Base-by-base conservation (phyloP, 2,329 filamentous ascomycete genomes). In the Fusarium sp. region DNA sequence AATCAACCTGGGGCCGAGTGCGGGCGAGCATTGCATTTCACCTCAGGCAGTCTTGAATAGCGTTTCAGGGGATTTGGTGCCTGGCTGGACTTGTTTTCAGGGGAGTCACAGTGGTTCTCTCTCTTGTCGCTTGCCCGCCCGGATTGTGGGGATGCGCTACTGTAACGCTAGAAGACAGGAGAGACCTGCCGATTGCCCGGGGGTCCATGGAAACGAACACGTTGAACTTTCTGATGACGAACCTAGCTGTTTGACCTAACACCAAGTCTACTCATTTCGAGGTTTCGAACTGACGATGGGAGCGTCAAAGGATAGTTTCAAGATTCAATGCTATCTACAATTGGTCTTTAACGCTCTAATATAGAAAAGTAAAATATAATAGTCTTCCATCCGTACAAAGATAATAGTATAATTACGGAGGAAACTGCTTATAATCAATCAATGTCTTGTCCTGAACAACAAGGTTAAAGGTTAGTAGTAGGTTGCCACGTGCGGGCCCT, bases 401-500 rank as follows among this genome's bases (percentile, higher is more conserved):
- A 38, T 7, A 38, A 38, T 38, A 38, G 29, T 15, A 38, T 12
- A 38, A 38, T 12, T n/a, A 38, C 34, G 18, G 34, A 38, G 34
- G 34, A 38, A 38, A 3, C 22, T 38, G 22, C 38, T 29, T 53
- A 53, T n/a, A 22, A 43, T 41, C n/a, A 43, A 43, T 43, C 24
- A 53, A 29, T 40, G 20, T 20, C 49, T 11, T 34, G 53, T 45
- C 34, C 25, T 38, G 22, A 18, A 24, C 20, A 24, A n/a, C 52
- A 63, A 58, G 64, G 65, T 72, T 71, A 54, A 60, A 60, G 62
- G 66, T 66, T 75, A 61, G 65, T 70, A 71, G 54, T 58, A 60
- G 62, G 66, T 67, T 75, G 73, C 74, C 77, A 79, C 78, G 77
- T 79, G 78, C 77, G 71, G 71, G 71, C 62, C 65, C 70, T 67